A percentile compares a stretch with the other conserved stretches of the same genome.
Evolutionary conservation across 768 basidiomycete species (phyloP).

Genomic region (Psilocybe tampanensis): DNA sequence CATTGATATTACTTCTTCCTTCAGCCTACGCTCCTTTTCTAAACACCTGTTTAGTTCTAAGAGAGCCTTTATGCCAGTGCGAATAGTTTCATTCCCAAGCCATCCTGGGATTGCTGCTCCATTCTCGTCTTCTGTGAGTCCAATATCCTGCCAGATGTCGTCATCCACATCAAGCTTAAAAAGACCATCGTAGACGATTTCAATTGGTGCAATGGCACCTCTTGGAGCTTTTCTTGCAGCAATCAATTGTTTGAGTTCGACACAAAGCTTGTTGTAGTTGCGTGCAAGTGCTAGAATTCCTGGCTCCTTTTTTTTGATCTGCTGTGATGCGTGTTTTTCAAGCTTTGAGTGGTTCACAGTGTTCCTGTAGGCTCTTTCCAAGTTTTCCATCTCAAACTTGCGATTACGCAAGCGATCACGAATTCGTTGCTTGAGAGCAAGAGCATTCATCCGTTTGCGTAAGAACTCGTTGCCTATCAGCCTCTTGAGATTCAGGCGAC

Average conservation of each 20-base stretch:
- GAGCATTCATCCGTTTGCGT: neutral
- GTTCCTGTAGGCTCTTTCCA: neutral
- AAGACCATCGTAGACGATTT: neutral
- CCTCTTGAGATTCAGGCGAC: neutral
- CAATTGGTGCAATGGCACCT: neutral
- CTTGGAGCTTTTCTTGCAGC: neutral
- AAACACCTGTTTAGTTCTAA: constrained; percentile 26
- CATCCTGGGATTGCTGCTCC: constrained; percentile 28
- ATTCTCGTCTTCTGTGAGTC: too few relatives aligned
- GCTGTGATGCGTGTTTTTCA: neutral
- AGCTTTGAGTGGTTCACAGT: neutral
- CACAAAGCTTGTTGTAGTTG: neutral
- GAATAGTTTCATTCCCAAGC: constrained; percentile 27
- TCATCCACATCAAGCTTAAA: neutral
- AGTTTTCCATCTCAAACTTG: neutral
- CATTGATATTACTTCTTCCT: neutral
- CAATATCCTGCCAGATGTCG: neutral
- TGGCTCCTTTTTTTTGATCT: neutral
- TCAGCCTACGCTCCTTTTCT: constrained; percentile 22
- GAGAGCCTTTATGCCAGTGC: constrained; percentile 30
- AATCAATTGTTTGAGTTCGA: neutral
- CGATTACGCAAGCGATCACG: neutral
- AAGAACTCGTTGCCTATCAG: neutral
- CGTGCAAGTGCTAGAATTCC: neutral
- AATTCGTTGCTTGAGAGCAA: neutral